A percentile compares a stretch with the other conserved stretches of the same genome.
Conservation (phyloP, 495 filamentous ascomycete species). For the Penicillium lividum region DNA sequence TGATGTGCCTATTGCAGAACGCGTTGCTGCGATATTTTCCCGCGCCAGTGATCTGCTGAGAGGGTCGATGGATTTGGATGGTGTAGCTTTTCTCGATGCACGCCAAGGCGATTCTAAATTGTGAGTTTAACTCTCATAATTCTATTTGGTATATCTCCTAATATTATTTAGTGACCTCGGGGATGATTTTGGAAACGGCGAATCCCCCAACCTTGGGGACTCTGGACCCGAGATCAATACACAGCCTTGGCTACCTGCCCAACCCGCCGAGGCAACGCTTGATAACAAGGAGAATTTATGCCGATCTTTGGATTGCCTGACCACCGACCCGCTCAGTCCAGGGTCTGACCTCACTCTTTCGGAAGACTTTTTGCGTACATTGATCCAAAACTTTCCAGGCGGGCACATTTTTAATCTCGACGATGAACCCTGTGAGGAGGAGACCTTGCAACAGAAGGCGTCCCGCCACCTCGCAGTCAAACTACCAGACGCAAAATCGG, state of each 20-base stretch:
- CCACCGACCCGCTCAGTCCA: background rate
- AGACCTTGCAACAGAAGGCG: background rate
- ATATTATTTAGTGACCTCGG: constrained; percentile 9
- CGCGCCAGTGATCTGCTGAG: constrained; percentile 41
- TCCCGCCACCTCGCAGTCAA: constrained; percentile 13
- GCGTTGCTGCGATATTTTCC: constrained; percentile 32
- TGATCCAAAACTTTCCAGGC: background rate
- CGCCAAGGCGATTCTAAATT: constrained; percentile 26
- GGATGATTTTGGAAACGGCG: background rate
- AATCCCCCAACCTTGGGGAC: background rate
- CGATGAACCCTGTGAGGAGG: background rate
- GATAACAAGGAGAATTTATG: background rate
- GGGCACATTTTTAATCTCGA: background rate
- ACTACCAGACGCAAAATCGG: constrained; percentile 53
- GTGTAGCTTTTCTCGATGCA: constrained; percentile 44
- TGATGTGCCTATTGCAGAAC: constrained; percentile 9
- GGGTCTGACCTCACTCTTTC: background rate
- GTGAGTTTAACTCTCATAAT: constrained; percentile 13
- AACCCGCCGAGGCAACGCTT: background rate
- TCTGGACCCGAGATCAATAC: background rate
- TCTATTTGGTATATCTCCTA: background rate
- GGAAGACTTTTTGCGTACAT: background rate
- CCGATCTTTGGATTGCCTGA: background rate
- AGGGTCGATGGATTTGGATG: constrained; percentile 46
- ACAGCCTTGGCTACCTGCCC: background rate